Conservation (phyloP, 2,329 filamentous ascomycete genomes). For the Penicillium polonicum region DNA sequence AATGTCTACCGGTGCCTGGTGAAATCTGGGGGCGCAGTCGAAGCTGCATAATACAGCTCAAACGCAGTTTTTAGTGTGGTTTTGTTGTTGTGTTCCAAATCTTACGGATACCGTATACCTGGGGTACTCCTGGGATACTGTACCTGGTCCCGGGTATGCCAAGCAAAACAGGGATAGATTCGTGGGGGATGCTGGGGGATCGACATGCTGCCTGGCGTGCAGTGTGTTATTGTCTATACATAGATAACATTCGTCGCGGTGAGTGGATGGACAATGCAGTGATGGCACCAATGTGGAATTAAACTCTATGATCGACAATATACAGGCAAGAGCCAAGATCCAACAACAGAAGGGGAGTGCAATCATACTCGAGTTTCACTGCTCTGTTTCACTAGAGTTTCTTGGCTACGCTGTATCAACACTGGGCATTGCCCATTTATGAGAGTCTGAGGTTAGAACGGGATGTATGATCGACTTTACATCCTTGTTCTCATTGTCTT, state of each 20-base stretch:
- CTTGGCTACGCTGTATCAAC: neutral
- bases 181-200: slow-evolving; percentile 6
- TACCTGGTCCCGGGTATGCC: slow-evolving; percentile 1
- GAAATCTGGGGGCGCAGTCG: neutral
- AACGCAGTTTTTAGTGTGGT: neutral
- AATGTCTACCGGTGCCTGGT: neutral
- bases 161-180: slow-evolving; percentile 9
- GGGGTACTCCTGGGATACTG: neutral
- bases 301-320: slow-evolving; percentile 8
- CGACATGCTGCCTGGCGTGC: slow-evolving; percentile 3
- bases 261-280: neutral
- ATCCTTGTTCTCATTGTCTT: neutral
- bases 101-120: slow-evolving; percentile 4
- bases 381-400: neutral
- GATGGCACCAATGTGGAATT: neutral
- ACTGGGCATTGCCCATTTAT: slow-evolving; percentile 2
- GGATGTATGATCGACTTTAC: neutral
- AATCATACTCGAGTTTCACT: neutral
- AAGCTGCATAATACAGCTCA: neutral
- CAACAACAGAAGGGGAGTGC: neutral
- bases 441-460: neutral
- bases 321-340: slow-evolving; percentile 2
- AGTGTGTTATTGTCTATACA: neutral
- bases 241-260: neutral
- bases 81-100: neutral